A percentile compares a stretch with the other conserved stretches of the same genome.
These are phyloP conservation scores for Clavispora vitiphila DNA, from an alignment of 805 yeast species.

Conservation along the genomic window DNA sequence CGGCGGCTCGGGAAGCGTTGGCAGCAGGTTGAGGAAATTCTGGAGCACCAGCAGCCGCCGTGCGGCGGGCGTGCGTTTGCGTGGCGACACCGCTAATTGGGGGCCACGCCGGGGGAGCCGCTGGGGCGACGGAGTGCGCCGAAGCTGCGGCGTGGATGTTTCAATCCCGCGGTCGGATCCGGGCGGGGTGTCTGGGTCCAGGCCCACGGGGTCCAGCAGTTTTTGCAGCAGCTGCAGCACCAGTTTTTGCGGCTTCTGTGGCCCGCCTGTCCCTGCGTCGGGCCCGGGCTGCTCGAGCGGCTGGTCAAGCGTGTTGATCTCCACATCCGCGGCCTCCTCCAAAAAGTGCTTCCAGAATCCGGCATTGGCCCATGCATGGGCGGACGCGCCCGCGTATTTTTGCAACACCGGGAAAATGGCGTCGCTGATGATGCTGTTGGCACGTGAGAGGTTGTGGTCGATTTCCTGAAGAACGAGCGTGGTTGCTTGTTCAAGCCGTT, in stretches of 20 bases:
- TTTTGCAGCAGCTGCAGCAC: background rate
- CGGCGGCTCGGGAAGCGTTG: constrained; percentile 42
- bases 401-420: constrained; percentile 64
- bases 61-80: constrained; percentile 15
- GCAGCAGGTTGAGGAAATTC: constrained; percentile 35
- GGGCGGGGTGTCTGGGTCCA: constrained; percentile 7
- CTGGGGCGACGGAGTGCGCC: constrained; percentile 11
- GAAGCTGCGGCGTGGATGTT: constrained; percentile 26
- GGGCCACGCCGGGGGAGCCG: background rate
- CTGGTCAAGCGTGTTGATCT: constrained; percentile 50
- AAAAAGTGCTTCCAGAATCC: constrained; percentile 75
- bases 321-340: constrained; percentile 69
- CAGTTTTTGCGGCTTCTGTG: background rate
- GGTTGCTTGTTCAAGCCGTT: constrained; percentile 72
- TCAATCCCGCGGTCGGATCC: constrained; percentile 10
- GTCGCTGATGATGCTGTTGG: constrained; percentile 65
- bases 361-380: constrained; percentile 59
- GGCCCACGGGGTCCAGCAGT: background rate
- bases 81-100: constrained; percentile 15
- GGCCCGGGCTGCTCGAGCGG: constrained; percentile 15
- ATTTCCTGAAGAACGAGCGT: constrained; percentile 74
- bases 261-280: too few relatives aligned
- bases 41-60: constrained; percentile 28
- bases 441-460: constrained; percentile 64
- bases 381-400: constrained; percentile 53